A percentile compares a stretch with the other conserved stretches of the same genome.
Conservation (phyloP, 345 rosid species). For the Pugionium cornutum region DNA sequence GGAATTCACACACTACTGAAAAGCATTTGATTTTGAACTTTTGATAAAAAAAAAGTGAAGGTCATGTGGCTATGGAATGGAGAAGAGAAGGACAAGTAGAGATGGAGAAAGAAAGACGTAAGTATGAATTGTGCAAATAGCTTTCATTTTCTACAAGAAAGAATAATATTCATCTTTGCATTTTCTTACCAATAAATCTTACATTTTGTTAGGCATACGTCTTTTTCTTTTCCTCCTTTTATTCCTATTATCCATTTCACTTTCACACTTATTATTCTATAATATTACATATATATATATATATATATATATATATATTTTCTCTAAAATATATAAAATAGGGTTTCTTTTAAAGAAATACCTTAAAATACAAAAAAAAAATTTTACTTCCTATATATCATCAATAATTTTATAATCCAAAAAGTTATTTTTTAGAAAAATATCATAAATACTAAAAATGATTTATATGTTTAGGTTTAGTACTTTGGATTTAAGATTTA, state of each 20-base stretch:
- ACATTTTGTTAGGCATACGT: conserved; percentile 57
- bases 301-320: background rate
- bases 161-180: conserved; percentile 28
- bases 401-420: no score
- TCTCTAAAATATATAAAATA: no score
- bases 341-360: no score
- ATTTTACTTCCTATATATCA: conserved; percentile 9
- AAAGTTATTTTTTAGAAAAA: no score
- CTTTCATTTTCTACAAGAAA: conserved; percentile 36
- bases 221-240: conserved; percentile 39
- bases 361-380: background rate
- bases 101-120: conserved; percentile 18
- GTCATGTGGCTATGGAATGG: conserved; percentile 20
- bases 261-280: background rate
- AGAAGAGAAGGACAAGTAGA: conserved; percentile 25
- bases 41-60: conserved; percentile 1
- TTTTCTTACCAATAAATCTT: conserved; percentile 26
- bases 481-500: no score
- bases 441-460: no score
- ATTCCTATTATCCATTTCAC: conserved; percentile 6
- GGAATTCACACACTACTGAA: background rate
- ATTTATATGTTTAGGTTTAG: no score
- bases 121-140: conserved; percentile 17
- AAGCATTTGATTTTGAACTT: conserved; percentile 22
- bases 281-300: background rate